Conservation (phyloP, 805 yeast species). For the Candida easanensis region DNA sequence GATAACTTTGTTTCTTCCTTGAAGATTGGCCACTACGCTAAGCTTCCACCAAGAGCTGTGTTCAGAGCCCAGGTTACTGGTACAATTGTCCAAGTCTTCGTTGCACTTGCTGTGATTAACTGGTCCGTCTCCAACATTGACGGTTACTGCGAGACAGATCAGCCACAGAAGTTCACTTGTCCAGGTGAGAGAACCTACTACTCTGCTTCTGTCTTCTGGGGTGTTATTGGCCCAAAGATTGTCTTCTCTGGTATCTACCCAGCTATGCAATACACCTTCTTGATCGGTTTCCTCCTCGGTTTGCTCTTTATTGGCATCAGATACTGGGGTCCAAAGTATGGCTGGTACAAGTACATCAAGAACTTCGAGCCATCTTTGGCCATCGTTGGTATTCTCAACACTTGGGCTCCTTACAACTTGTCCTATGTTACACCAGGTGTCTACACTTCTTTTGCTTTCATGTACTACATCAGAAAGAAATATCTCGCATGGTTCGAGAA, state of each 20-base stretch:
- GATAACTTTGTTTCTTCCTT: conserved; percentile 52
- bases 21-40: conserved; percentile 45
- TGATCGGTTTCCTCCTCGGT: conserved; percentile 46
- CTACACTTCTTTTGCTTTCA: conserved; percentile 37
- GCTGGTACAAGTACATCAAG: conserved; percentile 9
- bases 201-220: conserved; percentile 41
- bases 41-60: conserved; percentile 56
- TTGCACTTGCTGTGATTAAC: conserved; percentile 32
- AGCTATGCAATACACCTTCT: conserved; percentile 58
- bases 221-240: conserved; percentile 54
- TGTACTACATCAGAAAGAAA: conserved; percentile 39
- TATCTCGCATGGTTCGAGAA: conserved; percentile 51
- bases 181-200: conserved; percentile 42
- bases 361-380: conserved; percentile 47
- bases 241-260: conserved; percentile 61
- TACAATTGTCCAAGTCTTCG: conserved; percentile 29
- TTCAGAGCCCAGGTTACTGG: conserved; percentile 44
- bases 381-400: conserved; percentile 45
- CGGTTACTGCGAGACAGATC: conserved; percentile 34
- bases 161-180: conserved; percentile 38
- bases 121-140: conserved; percentile 34
- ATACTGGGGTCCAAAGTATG: conserved; percentile 21
- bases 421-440: conserved; percentile 33
- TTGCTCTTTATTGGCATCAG: conserved; percentile 30
- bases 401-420: conserved; percentile 49